Base-by-base conservation (phyloP, 768 basidiomycete genomes). In the Coprinopsis marcescibilis region DNA sequence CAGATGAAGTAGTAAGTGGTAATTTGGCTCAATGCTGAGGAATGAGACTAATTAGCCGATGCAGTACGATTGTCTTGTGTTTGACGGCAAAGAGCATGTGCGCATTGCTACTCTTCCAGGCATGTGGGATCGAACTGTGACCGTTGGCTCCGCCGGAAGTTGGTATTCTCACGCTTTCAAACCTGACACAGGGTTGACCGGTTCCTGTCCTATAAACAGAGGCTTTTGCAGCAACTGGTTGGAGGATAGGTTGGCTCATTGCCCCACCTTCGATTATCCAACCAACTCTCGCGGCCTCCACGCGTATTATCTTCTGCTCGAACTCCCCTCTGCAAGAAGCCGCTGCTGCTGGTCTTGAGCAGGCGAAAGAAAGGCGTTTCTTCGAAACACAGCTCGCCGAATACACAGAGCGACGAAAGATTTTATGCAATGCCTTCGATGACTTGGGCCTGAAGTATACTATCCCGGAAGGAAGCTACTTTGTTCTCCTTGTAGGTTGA, bases 51-150 rank as follows among this genome's bases (percentile, higher is more conserved):
- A 53, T 13, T 50, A 42, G 34, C 27, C 30, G 20, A 15, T 47
- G 23, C 51, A 95, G 88, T 99, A 99, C 64, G 96, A 99, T 58
- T 87, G 85, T 56, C 81, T 99, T 30, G 80, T 93, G 13, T 96
- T 85, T 55, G 89, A 93, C 55, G 80, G 75, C 27, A 83, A 85
- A 57, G 83, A 95, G 57, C 96, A 99, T 63, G 72, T 93, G 45
- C 84, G 95, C 45, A 86, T 98, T 56, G 94, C 95, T 3, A 89
- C 72, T 27, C 75, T 99, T n/a, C 94, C 93, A 4, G 90, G 92
- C 17, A 96, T 98, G 89, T 98, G 94, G 94, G 89, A 97, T 54
- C 82, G 96, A 35, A 99, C 96, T 0, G 83, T 99, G 34, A 97
- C 95, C 5, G 89, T 97, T 45, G 83, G 87, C 32, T 94, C 91